phyloP scores from a whole-genome alignment of 345 rosid species.

The Citrus hindsii region DNA sequence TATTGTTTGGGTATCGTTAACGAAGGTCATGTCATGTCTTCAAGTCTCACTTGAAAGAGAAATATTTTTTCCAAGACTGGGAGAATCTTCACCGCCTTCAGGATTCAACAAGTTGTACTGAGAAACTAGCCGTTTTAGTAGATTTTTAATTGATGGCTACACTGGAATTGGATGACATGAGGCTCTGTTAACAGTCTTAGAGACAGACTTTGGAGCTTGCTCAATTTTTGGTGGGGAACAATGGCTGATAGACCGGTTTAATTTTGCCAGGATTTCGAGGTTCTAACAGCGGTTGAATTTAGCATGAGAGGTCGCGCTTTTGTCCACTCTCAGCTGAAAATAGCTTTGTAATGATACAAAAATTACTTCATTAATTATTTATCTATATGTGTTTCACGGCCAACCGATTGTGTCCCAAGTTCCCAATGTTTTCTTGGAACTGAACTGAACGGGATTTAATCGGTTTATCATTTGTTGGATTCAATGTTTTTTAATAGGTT shows the following conservation, averaged over 20 bases:
- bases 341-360: background rate
- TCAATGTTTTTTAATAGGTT: too few relatives aligned
- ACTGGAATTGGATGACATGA: background rate
- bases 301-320: background rate
- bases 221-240: background rate
- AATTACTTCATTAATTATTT: conserved; percentile 6
- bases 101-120: conserved; percentile 54
- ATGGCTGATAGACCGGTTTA: background rate
- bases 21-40: conserved; percentile 56
- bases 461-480: too few relatives aligned
- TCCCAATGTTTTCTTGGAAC: too few relatives aligned
- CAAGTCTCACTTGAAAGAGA: conserved; percentile 76
- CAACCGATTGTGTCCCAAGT: background rate
- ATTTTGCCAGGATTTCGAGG: background rate
- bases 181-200: background rate
- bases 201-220: background rate
- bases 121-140: background rate
- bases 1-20: conserved; percentile 51
- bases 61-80: conserved; percentile 58
- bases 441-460: background rate
- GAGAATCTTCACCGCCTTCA: conserved; percentile 39
- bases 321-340: background rate
- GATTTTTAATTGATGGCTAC: background rate
- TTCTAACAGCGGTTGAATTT: background rate
- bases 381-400: background rate